phyloP scores from a whole-genome alignment of 495 filamentous ascomycete species.

The Neurospora sp. region DNA sequence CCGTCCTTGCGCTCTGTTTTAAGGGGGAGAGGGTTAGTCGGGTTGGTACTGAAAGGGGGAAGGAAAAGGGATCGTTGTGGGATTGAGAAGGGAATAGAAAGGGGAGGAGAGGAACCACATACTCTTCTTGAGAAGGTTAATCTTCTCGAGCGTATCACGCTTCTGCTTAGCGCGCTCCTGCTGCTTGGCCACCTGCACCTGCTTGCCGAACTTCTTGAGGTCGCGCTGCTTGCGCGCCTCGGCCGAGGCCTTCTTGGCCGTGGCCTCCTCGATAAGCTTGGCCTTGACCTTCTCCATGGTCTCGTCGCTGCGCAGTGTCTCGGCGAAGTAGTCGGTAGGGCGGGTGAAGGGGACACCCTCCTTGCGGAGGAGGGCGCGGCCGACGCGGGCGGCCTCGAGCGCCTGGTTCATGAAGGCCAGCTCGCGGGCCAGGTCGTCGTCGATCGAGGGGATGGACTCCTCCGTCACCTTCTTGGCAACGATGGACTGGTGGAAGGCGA shows the following conservation, averaged over 20 bases:
- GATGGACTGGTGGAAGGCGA: slow-evolving; percentile 45
- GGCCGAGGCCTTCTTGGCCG: slow-evolving; percentile 78
- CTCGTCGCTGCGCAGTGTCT: slow-evolving; percentile 97
- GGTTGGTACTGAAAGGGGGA: background rate
- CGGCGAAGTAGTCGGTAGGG: slow-evolving; percentile 90
- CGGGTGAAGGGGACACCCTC: slow-evolving; percentile 78
- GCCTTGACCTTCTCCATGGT: slow-evolving; percentile 94
- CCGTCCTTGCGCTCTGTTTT: slow-evolving; percentile 71
- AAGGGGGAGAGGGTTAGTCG: slow-evolving; percentile 1
- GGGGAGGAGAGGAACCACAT: slow-evolving; percentile 22
- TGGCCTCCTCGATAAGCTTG: slow-evolving; percentile 86
- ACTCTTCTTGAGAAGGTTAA: slow-evolving; percentile 89
- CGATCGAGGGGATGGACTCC: slow-evolving; percentile 54
- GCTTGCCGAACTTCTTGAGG: slow-evolving; percentile 98
- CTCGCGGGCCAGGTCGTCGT: slow-evolving; percentile 82
- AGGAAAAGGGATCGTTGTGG: background rate
- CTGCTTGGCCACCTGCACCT: slow-evolving; percentile 92
- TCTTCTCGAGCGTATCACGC: slow-evolving; percentile 85
- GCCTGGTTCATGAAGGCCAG: slow-evolving; percentile 89
- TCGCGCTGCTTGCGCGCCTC: slow-evolving; percentile 89
- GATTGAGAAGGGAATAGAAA: background rate
- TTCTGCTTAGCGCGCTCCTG: slow-evolving; percentile 88
- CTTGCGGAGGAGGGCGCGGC: slow-evolving; percentile 61
- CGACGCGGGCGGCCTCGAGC: slow-evolving; percentile 63
- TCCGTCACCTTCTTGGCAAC: slow-evolving; percentile 38